Percentiles rank a stretch among this genome's conserved stretches.
These are phyloP conservation scores for Histomonas meleagridis DNA, from an alignment of 208 protist species.

Conservation along the genomic window DNA sequence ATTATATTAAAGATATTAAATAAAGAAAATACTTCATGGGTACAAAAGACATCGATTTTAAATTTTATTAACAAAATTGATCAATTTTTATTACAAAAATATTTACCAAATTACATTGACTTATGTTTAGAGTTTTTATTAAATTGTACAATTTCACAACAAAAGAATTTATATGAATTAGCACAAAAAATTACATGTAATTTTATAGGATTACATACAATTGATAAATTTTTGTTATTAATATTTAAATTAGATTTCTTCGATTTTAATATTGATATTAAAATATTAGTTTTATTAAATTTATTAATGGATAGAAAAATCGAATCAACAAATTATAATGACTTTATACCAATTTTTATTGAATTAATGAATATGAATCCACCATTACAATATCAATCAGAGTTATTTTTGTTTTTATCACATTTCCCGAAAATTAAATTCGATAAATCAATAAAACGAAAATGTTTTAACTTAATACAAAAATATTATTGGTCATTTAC, in stretches of 20 bases:
- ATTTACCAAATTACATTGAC: neutral
- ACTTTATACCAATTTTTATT: neutral
- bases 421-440: neutral
- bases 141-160: neutral
- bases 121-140: neutral
- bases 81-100: neutral
- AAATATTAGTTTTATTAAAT: neutral
- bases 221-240: neutral
- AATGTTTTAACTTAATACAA: neutral
- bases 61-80: neutral
- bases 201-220: neutral
- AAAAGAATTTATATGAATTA: neutral
- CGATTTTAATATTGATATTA: neutral
- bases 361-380: neutral
- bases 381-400: neutral
- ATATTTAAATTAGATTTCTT: neutral
- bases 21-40: neutral
- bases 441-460: neutral
- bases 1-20: neutral
- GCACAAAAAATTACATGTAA: neutral
- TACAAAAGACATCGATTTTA: neutral
- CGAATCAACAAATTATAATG: neutral
- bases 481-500: neutral
- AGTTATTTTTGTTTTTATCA: neutral
- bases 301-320: neutral